phyloP scores from a whole-genome alignment of 2,329 filamentous ascomycete genomes.

The Chaetomiaceae sp. region DNA sequence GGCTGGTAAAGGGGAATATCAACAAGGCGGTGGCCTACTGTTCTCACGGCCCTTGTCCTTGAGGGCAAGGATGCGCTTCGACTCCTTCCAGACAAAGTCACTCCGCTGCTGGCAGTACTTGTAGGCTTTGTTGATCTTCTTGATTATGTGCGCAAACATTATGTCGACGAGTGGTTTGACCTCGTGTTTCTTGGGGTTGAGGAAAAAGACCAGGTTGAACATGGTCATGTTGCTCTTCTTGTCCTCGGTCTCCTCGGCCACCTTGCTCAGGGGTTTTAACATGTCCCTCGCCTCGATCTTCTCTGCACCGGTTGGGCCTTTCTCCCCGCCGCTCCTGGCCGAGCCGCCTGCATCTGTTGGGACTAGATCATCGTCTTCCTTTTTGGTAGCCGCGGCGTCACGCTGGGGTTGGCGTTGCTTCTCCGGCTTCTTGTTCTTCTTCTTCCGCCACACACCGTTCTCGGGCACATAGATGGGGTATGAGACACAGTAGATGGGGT shows the following conservation, averaged over 20 bases:
- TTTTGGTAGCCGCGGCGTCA: constrained; percentile 30
- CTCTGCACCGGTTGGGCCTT: constrained; percentile 25
- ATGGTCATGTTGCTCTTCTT: constrained; percentile 78
- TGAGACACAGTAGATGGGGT: constrained; percentile 74
- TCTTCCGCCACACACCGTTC: constrained; percentile 72
- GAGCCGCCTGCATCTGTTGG: constrained; percentile 26
- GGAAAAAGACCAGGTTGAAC: constrained; percentile 95
- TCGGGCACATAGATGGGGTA: constrained; percentile 79
- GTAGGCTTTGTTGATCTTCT: constrained; percentile 86
- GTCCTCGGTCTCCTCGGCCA: constrained; percentile 48
- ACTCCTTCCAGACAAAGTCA: constrained; percentile 89
- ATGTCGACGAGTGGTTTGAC: constrained; percentile 69
- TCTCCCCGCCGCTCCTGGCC: constrained; percentile 23
- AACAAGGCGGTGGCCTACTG: constrained; percentile 40
- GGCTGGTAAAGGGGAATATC: not conserved
- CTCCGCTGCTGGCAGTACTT: constrained; percentile 88
- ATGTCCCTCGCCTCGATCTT: constrained; percentile 30
- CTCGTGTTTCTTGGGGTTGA: constrained; percentile 74
- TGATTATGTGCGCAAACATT: constrained; percentile 81
- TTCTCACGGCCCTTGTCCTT: constrained; percentile 78
- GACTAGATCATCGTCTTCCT: constrained; percentile 27
- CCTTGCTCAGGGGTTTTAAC: constrained; percentile 32
- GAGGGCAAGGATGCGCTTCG: constrained; percentile 72
- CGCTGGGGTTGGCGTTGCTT: constrained; percentile 30
- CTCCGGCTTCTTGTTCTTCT: constrained; percentile 40